Base-by-base conservation (phyloP, 73 alveolate species). In the Paramecium primaurelia region DNA sequence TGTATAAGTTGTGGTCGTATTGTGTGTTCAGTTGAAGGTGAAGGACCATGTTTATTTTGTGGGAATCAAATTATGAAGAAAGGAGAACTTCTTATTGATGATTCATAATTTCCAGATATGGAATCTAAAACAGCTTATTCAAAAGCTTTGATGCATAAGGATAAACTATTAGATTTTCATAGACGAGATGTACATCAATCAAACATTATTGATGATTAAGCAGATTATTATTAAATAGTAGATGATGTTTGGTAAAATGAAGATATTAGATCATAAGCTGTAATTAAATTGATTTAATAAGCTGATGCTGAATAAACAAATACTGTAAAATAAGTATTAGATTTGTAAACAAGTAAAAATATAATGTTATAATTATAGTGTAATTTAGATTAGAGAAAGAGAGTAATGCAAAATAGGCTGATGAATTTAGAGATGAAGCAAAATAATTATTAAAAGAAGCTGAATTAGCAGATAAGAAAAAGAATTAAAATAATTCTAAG, bases 1-100 rank as follows among this genome's bases (percentile, higher is more conserved):
- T 97, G 99, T 69, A 59, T 94, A 11, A 93, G 86, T 58, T 97
- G 99, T 92, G 99, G 99, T 7, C 94, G 96, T 64, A 95, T 97
- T 4, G 95, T 96, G 51, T 97, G 99, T 71, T 93, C 93, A 73
- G 93, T 92, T 88, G 99, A 97, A 86, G 99, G 99, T 6, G 99
- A 95, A 83, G 98, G 98, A 51, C 96, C 97, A 38, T 97, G 99
- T 92, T 92, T 97, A 58, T 86, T 90, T 93, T 97, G 99, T 88
- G 99, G 99, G 64, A 95, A 89, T 47, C 86, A 73, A 42, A 60
- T 89, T 2, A 12, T 71, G 28, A 73, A 59, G 7, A 89, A 89
- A 71, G 91, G 90, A 9, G 94, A 89, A 2, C 18, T 71, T 6
- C 37, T 42, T 1, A 44, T 71, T 11, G 91, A 89, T 73, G 94